Conservation (phyloP, 2,329 filamentous ascomycete genomes). For the Alternaria conjuncta region DNA sequence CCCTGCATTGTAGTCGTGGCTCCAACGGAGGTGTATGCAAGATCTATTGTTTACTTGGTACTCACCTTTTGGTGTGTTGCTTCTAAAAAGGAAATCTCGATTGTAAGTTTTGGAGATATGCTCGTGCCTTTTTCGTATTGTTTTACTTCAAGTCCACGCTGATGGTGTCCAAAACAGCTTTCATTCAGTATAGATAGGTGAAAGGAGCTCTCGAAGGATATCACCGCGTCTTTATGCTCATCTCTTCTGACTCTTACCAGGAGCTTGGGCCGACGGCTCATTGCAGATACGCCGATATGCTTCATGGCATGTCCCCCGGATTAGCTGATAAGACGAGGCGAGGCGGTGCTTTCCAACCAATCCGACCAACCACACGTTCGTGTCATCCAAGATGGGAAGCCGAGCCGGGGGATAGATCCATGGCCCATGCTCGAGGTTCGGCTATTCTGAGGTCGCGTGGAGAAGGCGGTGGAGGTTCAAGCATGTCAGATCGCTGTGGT, state of each 20-base stretch:
- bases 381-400: neutral
- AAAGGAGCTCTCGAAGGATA: neutral
- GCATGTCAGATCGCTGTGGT: neutral
- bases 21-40: neutral
- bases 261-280: neutral
- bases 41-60: neutral
- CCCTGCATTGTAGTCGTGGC: neutral
- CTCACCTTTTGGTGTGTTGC: neutral
- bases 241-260: neutral
- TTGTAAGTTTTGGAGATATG: neutral
- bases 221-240: neutral
- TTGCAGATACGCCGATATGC: conserved; percentile 1
- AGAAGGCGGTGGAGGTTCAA: neutral
- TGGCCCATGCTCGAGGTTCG: neutral
- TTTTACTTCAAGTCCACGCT: neutral
- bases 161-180: neutral
- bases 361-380: neutral
- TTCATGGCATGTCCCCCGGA: neutral
- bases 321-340: neutral
- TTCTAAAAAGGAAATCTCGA: neutral
- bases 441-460: neutral
- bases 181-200: neutral
- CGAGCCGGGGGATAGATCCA: neutral
- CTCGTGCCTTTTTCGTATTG: neutral
- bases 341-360: neutral